Base-by-base conservation (phyloP, 1,284 basidiomycete genomes). In the Gomphus sp. region DNA sequence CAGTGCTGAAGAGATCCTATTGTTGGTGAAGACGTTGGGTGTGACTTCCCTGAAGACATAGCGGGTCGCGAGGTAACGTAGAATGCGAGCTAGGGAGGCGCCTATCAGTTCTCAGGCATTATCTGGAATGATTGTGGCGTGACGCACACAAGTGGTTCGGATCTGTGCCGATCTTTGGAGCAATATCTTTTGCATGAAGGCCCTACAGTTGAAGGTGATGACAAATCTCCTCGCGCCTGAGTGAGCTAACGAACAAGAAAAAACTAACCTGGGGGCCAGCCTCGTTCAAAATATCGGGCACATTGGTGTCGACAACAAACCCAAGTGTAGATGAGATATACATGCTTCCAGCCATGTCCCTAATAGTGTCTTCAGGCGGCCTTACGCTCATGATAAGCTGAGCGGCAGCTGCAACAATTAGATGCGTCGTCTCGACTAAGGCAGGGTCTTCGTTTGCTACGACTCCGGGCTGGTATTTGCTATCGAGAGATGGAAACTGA, bases 1-100 rank as follows among this genome's bases (percentile, higher is more conserved):
- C n/a, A 82, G 71, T 11, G 39, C 10, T 37, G 70, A 68, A 0
- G 77, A 77, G 43, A 75, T 66, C 25, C 50, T 72, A 36, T 71
- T 79, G 61, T 76, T 73, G 0, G 71, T 66, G 60, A 78, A 79
- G 0, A 75, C 70, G 57, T 78, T 70, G 1, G 75, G 76, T 4
- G 60, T 52, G 0, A 76, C 63, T 62, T 80, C 77, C 6, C 60
- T 61, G 58, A 74, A 79, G 50, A 79, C 68, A 59, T 78, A 72
- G 59, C 74, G 68, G 0, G 71, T 72, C 0, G 74, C 73, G 3
- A 78, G 68, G 16, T 70, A 64, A 33, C 77, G 70, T 2, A 78
- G 63, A 58, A 73, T 64, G 3, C 74, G 73, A 18, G 66, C 76
- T 76, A 36, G 4, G 2, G 16, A 43, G 12, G 52, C 1, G 33